A percentile compares a stretch with the other conserved stretches of the same genome.
Conservation (phyloP, 2,329 filamentous ascomycete genomes). For the Colletotrichum somersetense region DNA sequence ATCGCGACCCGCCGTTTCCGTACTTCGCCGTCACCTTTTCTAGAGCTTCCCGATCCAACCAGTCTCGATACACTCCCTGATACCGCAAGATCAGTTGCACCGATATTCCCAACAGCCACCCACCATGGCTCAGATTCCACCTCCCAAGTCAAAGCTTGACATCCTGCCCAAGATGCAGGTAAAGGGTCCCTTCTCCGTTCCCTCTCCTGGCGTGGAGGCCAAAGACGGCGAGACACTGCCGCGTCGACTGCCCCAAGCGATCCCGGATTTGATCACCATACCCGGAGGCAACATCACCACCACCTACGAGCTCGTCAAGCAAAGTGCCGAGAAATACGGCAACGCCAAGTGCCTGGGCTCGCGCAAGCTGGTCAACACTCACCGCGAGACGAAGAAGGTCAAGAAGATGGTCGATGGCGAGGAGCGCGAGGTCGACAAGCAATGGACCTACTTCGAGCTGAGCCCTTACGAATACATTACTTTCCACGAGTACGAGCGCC, state of each 20-base stretch:
- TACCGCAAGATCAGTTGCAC: neutral
- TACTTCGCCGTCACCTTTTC: neutral
- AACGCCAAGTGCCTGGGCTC: constrained; percentile 76
- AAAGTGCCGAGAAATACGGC: constrained; percentile 74
- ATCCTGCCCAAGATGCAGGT: constrained; percentile 64
- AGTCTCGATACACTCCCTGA: neutral
- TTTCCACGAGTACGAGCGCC: constrained; percentile 82
- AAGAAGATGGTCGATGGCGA: constrained; percentile 89
- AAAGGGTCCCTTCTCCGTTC: constrained; percentile 76
- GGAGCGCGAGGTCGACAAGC: constrained; percentile 84
- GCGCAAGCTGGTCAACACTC: constrained; percentile 80
- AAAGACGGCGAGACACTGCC: constrained; percentile 81
- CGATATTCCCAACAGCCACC: neutral
- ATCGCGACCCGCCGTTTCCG: constrained; percentile 18
- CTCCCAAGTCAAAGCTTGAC: constrained; percentile 41
- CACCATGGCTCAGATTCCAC: constrained; percentile 31
- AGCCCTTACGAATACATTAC: constrained; percentile 82
- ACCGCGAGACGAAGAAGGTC: constrained; percentile 88
- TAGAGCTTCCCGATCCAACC: constrained; percentile 8
- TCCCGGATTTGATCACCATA: constrained; percentile 70
- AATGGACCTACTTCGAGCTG: constrained; percentile 90
- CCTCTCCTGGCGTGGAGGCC: constrained; percentile 72
- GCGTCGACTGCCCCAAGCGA: constrained; percentile 72
- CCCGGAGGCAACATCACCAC: constrained; percentile 77
- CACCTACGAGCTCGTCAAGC: constrained; percentile 80